Evolutionary conservation across 179 eudicot genomes (phyloP), one percentile per base, ranked within the genome.

Genomic region (Vitellaria paradoxa): DNA sequence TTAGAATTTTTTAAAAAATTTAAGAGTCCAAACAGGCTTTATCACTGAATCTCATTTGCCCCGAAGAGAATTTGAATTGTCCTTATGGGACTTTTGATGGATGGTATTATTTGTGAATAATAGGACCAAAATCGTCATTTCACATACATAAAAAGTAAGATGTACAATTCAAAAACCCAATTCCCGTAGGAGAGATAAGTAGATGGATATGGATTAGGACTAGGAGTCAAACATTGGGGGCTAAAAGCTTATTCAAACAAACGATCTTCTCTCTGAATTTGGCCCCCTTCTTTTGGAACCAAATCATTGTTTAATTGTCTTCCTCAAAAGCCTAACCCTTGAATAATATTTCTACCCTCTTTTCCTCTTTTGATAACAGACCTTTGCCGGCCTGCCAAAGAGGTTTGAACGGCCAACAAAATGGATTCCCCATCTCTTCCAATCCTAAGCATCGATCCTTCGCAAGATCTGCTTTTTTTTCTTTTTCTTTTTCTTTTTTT

Each of bases 221-320:
- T 30, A n/a, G 21, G 23, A 59, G 63, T 59, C 63, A 59, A 59
- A 59, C 5, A 59, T 11, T 4, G 1, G 23, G 23, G 17, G 23
- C 1, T 17, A 59, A 59, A 59, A n/a, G 11, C 23, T 20, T 45
- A 18, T 26, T 68, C 47, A 14, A 14, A 68, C 55, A 40, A 66
- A 1, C 37, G n/a, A 66, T 66, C 45, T 66, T 40, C 70, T 66
- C 26, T 45, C 37, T 2, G 47, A 15, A n/a, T 68, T 45, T 68
- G 56, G 15, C 46, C 72, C 2, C 72, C 72, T 68, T 45, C 72
- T 68, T 68, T 68, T 45, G 72, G 21, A n/a, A 68, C 72, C 24
- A 68, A 68, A 68, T 47, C 5, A 18, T 68, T 40, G 55, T n/a
- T 18, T 8, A 30, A 30, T 30, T 17, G 26, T 47, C 72, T 11